Evolutionary conservation across 345 rosid genomes (phyloP).

Genomic region (Sonneratia alba): DNA sequence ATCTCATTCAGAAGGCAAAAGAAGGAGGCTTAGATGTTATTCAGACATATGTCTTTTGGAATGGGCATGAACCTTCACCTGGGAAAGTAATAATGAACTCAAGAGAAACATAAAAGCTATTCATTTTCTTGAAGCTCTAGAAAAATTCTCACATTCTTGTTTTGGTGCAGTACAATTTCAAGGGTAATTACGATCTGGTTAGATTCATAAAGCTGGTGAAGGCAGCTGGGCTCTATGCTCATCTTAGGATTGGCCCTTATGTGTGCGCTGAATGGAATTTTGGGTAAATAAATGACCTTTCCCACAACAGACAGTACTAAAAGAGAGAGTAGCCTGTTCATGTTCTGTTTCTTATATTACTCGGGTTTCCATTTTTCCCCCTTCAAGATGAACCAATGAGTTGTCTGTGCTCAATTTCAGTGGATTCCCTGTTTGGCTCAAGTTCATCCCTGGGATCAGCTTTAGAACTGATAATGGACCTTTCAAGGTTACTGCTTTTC

Average conservation of each 20-base stretch:
- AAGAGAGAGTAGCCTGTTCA: neutral
- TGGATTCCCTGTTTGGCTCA: slow-evolving; percentile 99
- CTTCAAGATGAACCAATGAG: slow-evolving; percentile 3
- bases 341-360: neutral
- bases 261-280: slow-evolving; percentile 99
- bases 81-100: slow-evolving; percentile 48
- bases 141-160: neutral
- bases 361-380: too few relatives aligned
- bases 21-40: slow-evolving; percentile 96
- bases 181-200: slow-evolving; percentile 84
- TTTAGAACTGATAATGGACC: neutral
- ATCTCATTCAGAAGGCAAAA: slow-evolving; percentile 87
- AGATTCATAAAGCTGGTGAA: slow-evolving; percentile 72
- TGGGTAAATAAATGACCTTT: slow-evolving; percentile 43
- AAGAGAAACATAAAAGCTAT: neutral
- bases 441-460: slow-evolving; percentile 32
- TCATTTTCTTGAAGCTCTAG: neutral
- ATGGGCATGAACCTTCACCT: slow-evolving; percentile 91
- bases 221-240: slow-evolving; percentile 82
- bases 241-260: slow-evolving; percentile 98
- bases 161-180: slow-evolving; percentile 61
- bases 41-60: slow-evolving; percentile 98
- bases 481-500: neutral
- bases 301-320: neutral
- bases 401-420: slow-evolving; percentile 26